Evolutionary conservation across 148 eudicot species (phyloP), one percentile per base, ranked within the genome.

Genomic region (Dysphania ambrosioides): DNA sequence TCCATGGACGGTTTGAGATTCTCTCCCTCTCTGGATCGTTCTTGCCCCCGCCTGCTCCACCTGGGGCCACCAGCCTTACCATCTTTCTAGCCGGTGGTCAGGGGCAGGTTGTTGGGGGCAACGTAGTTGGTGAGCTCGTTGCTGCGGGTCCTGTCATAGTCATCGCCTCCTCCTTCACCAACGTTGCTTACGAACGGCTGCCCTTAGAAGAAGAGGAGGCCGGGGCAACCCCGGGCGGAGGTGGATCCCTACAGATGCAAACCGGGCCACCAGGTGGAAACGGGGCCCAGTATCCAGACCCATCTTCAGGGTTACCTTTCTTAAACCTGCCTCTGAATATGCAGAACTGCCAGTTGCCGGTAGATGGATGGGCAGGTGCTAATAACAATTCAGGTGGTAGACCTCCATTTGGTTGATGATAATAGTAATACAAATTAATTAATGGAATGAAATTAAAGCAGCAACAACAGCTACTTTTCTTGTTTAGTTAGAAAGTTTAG

Each of bases 31-130:
- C 95, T 0, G 95, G 95, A 0, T 88, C 95, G 0, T 88, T 90
- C 58, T 55, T 90, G 9, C 95, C 95, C 0, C 92, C 92, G 8
- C 95, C 95, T 0, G 90, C 95, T 0, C 95, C 92, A 10, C 95
- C 95, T 0, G 92, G 95, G 0, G 95, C 90, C 3, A 90, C 95
- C 4, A 85, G 90, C 60, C 49, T 90, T 41, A 88, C 88, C 4
- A 74, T 90, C 13, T 90, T 83, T 63, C 51, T 90, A n/a, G 92
- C 90, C 0, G 95, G 95, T 8, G 95, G 95, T 18, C 95, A 90
- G 55, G 95, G 95, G 5, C 95, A 90, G 75, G 88, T 90, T 0
- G 90, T 90, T 2, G 95, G 95, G 1, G 95, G 95, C 2, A 86
- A 80, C 77, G 95, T 90, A 0, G 91, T 88, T 9, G 95, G 95